A percentile compares a stretch with the other conserved stretches of the same genome.
phyloP scores from a whole-genome alignment of 2,329 filamentous ascomycete genomes.

The Alternaria rosae region DNA sequence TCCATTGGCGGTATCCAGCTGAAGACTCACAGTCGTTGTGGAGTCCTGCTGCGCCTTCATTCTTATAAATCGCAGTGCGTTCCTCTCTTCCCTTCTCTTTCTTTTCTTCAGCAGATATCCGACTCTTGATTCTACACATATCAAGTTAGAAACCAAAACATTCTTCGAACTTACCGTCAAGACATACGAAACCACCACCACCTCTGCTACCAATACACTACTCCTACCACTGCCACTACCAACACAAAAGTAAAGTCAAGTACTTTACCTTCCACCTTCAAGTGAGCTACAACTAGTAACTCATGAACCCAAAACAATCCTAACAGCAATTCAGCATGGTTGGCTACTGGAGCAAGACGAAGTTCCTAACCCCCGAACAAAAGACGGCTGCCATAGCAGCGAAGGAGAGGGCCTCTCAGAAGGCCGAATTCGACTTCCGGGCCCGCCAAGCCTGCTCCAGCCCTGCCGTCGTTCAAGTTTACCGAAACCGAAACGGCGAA shows the following conservation, averaged over 20 bases:
- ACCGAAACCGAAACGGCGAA: background rate
- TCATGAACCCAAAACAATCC: background rate
- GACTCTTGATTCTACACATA: background rate
- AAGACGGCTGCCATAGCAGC: background rate
- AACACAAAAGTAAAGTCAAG: background rate
- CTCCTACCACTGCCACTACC: background rate
- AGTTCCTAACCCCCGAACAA: background rate
- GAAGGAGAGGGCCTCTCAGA: background rate
- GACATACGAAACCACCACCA: background rate
- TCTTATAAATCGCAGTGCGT: background rate
- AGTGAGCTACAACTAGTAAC: background rate
- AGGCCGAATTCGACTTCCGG: background rate
- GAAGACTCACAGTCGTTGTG: background rate
- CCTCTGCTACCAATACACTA: background rate
- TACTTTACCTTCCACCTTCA: background rate
- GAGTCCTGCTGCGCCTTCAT: background rate
- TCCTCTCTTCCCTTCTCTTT: background rate
- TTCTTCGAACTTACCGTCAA: background rate
- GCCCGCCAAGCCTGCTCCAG: background rate
- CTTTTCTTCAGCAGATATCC: background rate
- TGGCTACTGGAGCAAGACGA: conserved; percentile 4
- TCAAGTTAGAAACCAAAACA: background rate
- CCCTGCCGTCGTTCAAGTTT: background rate
- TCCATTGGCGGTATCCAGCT: background rate
- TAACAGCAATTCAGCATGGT: conserved; percentile 4